Base-by-base conservation (phyloP, 148 eudicot genomes). In the Talinum fruticosum region DNA sequence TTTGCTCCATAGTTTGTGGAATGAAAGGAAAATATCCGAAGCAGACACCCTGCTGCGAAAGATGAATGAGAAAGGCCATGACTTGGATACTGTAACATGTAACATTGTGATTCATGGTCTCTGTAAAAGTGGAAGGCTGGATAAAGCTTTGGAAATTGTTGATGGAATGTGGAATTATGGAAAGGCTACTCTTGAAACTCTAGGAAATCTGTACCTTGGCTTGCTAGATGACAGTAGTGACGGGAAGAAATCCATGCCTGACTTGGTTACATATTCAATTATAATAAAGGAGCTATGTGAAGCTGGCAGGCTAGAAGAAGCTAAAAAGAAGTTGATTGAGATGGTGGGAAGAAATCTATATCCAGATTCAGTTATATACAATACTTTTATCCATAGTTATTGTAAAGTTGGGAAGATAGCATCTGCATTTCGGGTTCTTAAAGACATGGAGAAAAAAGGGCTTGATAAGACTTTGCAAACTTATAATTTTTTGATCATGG, bases 381-480 rank as follows among this genome's bases (percentile, higher is more conserved):
- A 93, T 77, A 90, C 79, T 32, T 91, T 96, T 75, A 77, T 96
- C 41, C 78, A 82, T 77, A 80, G 79, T 81, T 86, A 91, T 77
- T 96, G 94, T 87, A 87, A 86, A 82, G 75, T 34, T 74, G 97
- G 94, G 76, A 96, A 91, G 81, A 76, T 96, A 35, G 89, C 97
- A 66, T 87, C 95, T 61, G 99, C 99, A 68, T 93, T 96, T 77
- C 92, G 90, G 68, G 99, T 91, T 88, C 92, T 96, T 23, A 93
- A 90, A 82, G 99, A 96, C 83, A 96, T 96, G 99, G 99, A 96
- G 87, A 92, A 83, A 81, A 91, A 81, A 77, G 94, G 94, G 59
- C 86, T 89, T 80, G 86, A 78, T 66, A 96, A 86, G 89, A 93
- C 79, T 82, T 81, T 96, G 78, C 89, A 85, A 79, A 96, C 97